Percentiles rank a stretch among this genome's conserved stretches.
Conservation (phyloP, 2,329 filamentous ascomycete species). For the Lachnellula occidentalis region DNA sequence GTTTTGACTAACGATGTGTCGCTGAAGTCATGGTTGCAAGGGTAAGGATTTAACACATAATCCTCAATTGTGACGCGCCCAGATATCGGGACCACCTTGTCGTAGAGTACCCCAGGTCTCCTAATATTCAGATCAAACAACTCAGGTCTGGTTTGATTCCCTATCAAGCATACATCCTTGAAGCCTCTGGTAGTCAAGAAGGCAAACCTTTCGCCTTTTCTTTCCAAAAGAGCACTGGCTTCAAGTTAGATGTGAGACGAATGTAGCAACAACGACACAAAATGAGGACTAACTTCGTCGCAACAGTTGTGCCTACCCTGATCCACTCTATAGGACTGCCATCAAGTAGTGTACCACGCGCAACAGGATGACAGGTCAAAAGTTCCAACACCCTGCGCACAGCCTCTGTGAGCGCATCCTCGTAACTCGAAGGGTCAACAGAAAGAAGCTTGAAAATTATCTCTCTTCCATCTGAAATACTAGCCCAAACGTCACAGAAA, state of each 20-base stretch:
- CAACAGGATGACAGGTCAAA: conserved; percentile 48
- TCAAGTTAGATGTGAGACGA: conserved; percentile 49
- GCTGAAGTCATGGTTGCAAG: not conserved
- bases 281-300: too few relatives aligned
- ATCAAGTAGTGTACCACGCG: conserved; percentile 56
- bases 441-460: conserved; percentile 69
- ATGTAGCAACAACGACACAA: too few relatives aligned
- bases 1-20: too few relatives aligned
- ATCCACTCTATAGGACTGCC: conserved; percentile 62
- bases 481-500: conserved; percentile 62
- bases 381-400: conserved; percentile 54
- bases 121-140: conserved; percentile 65
- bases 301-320: not conserved
- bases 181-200: conserved; percentile 66
- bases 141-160: conserved; percentile 64
- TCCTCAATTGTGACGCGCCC: not conserved
- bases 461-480: conserved; percentile 50
- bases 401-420: conserved; percentile 62
- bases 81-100: conserved; percentile 41
- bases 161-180: conserved; percentile 51
- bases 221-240: conserved; percentile 65
- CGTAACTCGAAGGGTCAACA: conserved; percentile 62
- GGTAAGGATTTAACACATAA: not conserved
- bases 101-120: conserved; percentile 61
- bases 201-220: conserved; percentile 65